Base-by-base conservation (phyloP, 2,329 filamentous ascomycete genomes). In the Monascus ruber region DNA sequence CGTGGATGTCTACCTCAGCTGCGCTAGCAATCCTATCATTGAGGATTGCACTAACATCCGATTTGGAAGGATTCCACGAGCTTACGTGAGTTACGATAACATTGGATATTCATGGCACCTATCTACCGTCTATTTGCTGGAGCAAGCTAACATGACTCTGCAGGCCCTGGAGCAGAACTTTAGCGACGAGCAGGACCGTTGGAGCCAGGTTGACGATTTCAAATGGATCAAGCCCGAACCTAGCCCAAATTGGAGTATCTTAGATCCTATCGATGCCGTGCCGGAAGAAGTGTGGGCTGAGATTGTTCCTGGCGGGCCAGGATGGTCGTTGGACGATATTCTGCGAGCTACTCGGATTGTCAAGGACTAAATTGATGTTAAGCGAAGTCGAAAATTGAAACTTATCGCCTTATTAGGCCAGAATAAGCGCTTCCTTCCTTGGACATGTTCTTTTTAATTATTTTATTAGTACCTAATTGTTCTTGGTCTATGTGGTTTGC, bases 191-290 rank as follows among this genome's bases (percentile, higher is more conserved):
- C 50, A 56, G 39, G 89, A 94, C 57, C 76, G 83, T 52, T 98
- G 86, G 85, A 75, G 88, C 50, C 79, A 91, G 53, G 84, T 96
- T 10, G 85, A 96, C 59, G 91, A 98, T 60, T 98, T 98, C 71
- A 94, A 94, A 64, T 96, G 91, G 91, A 74, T 95, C 46, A 93
- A 88, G 61, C 72, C 76, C 10, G 85, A 84, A 42, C 77, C 77
- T 26, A 95, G 85, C 55, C 91, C 91, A 2, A 88, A 98, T 56
- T 98, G 89, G 86, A 76, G 70, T 28, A 63, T 85, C 2, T 51
- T 96, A 24, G 68, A 76, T 1, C 72, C 77, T 38, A 68, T 69
- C 1, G 66, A 80, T 39, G 72, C 73, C 24, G 63, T 89, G 8
- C 49, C 64, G 0, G 75, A 81, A 1, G 67, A 74, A 2, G 66